Conservation (phyloP, 495 filamentous ascomycete species). For the Penicillium soppii region DNA sequence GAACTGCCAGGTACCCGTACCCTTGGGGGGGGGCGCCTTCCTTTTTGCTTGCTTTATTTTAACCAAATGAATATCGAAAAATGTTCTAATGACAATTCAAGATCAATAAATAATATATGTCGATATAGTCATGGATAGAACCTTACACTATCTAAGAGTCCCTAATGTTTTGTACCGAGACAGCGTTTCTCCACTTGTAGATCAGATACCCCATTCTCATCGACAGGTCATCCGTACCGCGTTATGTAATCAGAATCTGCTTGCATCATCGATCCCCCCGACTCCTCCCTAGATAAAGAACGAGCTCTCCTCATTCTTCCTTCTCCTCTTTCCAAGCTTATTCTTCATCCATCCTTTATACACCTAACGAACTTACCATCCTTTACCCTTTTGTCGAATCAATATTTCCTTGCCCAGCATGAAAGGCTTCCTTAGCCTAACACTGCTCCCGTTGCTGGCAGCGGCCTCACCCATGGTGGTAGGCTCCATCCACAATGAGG, state of each 20-base stretch:
- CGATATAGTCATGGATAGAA: neutral
- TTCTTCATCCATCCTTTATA: constrained; percentile 22
- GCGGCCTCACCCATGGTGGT: constrained; percentile 74
- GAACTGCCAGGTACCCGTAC: constrained; percentile 32
- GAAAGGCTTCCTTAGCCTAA: constrained; percentile 68
- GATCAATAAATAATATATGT: neutral
- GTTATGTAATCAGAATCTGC: constrained; percentile 31
- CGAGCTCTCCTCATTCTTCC: constrained; percentile 44
- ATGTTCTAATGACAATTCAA: neutral
- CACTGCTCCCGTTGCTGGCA: constrained; percentile 62
- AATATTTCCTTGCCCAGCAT: constrained; percentile 59
- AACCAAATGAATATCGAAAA: neutral
- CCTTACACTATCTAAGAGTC: too few species aligned
- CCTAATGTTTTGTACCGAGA: neutral
- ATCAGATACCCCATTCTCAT: constrained; percentile 10
- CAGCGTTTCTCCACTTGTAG: neutral
- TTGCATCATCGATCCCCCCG: constrained; percentile 45
- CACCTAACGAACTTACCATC: constrained; percentile 19
- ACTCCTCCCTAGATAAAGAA: constrained; percentile 36
- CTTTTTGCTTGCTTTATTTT: neutral
- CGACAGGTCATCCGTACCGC: constrained; percentile 25
- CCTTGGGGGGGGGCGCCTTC: neutral
- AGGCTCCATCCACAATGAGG: constrained; percentile 79
- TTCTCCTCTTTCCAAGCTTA: constrained; percentile 20
- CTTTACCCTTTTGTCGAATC: constrained; percentile 19